Base-by-base conservation (phyloP, 306 rosid species). In the Arachis hypogaea region DNA sequence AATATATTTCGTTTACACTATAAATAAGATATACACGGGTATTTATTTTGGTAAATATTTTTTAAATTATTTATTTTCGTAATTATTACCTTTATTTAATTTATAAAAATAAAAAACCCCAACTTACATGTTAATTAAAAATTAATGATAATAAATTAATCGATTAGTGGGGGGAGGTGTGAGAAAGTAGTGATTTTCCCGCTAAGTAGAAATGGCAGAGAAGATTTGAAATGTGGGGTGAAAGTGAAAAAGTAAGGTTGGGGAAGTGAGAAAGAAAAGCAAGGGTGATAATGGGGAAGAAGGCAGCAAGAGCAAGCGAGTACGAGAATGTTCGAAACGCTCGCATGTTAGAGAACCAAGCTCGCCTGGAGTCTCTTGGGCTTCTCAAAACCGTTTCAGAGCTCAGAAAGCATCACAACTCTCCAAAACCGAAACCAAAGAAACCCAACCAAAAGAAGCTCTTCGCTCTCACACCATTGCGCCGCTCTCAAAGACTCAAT, bases 301-400 rank as follows among this genome's bases (percentile, higher is more conserved):
- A 72, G 18, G 38, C 38, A 61, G 65, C 78, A 6, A 82, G 67
- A 14, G 7, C 58, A 38, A 22, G 55, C 18, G 82, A 84, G 30
- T 88, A 90, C 30, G 96, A 86, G 66, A 70, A 75, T 77, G 61
- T 81, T 56, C 77, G 96, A 86, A 83, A 79, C 7, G 87, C 86
- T 51, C 91, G 93, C 49, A 63, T 90, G 59, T 68, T 78, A 66
- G 81, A 90, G 80, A 90, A 90, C 69, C 77, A 90, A 86, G 85
- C 82, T 81, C 83, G 90, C 5, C 82, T 90, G 77, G 82, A 81
- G 6, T 86, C 88, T 11, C 60, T 88, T 4, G 92, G 92, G 30
- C 40, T 88, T 77, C 72, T 69, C 12, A 86, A 80, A 9, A 74
- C 81, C 2, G 44, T 72, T 49, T 80, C 88, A 11, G 78, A 88